Conservation (phyloP, 768 basidiomycete species). For the Boletales sp. region DNA sequence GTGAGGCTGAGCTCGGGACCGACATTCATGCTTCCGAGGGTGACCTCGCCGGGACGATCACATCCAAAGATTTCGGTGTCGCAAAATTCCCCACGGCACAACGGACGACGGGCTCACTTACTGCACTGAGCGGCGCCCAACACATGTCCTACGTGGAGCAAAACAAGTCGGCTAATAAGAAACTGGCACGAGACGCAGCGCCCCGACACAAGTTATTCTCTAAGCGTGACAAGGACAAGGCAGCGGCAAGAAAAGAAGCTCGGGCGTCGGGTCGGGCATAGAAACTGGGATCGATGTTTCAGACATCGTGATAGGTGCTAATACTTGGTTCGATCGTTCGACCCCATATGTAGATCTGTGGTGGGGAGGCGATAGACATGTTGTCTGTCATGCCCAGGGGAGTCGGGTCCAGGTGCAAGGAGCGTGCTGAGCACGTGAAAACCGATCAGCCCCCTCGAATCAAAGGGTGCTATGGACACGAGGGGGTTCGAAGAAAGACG, state of each 20-base stretch:
- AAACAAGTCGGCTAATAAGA: constrained; percentile 88
- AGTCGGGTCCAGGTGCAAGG: constrained; percentile 19
- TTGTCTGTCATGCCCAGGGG: constrained; percentile 12
- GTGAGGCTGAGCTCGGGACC: constrained; percentile 81
- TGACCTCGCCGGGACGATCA: constrained; percentile 81
- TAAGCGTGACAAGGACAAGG: constrained; percentile 78
- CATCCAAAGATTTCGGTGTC: constrained; percentile 80
- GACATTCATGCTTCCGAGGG: constrained; percentile 84
- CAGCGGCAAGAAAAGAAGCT: constrained; percentile 46
- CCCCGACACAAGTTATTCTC: constrained; percentile 76
- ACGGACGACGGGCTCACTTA: constrained; percentile 77
- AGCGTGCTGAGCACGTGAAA: constrained; percentile 27
- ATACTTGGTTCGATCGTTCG: constrained; percentile 12
- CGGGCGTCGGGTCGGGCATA: constrained; percentile 30
- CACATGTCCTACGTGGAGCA: constrained; percentile 93
- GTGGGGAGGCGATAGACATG: constrained; percentile 9
- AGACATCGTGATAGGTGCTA: constrained; percentile 12
- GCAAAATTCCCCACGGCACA: constrained; percentile 64
- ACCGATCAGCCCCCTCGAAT: constrained; percentile 18
- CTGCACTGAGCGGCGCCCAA: constrained; percentile 82
- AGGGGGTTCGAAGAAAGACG: constrained; percentile 19
- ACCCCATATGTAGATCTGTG: constrained; percentile 9
- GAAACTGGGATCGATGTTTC: constrained; percentile 1
- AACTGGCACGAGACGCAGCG: constrained; percentile 50
- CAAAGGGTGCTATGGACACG: constrained; percentile 24